A percentile compares a stretch with the other conserved stretches of the same genome.
Evolutionary conservation across 1,284 basidiomycete genomes (phyloP).

Genomic region (Marasmius sp.): DNA sequence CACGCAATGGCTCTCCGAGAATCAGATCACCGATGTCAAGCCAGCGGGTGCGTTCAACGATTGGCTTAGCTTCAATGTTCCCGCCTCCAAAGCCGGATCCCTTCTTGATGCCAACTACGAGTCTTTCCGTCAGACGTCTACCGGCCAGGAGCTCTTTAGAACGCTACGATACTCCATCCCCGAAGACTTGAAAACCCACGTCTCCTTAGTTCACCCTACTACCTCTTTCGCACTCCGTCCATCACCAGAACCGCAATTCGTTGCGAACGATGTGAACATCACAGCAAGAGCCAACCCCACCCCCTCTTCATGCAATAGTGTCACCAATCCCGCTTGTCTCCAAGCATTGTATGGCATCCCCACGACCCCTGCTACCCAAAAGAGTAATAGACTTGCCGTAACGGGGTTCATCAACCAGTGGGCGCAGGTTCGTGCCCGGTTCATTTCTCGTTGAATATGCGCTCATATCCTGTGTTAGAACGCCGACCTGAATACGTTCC

Average conservation of each 20-base stretch:
- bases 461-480: conserved; percentile 1
- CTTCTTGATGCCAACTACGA: conserved; percentile 11
- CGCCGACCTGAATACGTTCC: conserved; percentile 17
- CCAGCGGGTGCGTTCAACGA: neutral
- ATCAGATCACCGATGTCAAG: conserved; percentile 2
- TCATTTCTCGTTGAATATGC: neutral
- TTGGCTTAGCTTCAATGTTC: conserved; percentile 7
- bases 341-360: conserved; percentile 27
- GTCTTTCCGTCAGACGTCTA: conserved; percentile 5
- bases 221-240: conserved; percentile 8
- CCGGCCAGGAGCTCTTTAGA: conserved; percentile 6
- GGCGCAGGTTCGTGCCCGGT: conserved; percentile 15
- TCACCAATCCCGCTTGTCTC: conserved; percentile 23
- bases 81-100: conserved; percentile 5
- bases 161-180: conserved; percentile 13
- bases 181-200: conserved; percentile 7
- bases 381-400: conserved; percentile 18
- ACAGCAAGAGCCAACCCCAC: conserved; percentile 6
- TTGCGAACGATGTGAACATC: neutral
- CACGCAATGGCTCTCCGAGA: conserved; percentile 9
- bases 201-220: conserved; percentile 13
- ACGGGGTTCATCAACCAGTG: conserved; percentile 23
- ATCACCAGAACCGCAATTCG: neutral
- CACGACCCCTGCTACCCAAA: conserved; percentile 17
- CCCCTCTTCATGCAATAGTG: conserved; percentile 12